Percentiles rank a stretch among this genome's conserved stretches.
These are phyloP conservation scores for Russula compacta DNA, from an alignment of 768 basidiomycete genomes.

Conservation along the genomic window DNA sequence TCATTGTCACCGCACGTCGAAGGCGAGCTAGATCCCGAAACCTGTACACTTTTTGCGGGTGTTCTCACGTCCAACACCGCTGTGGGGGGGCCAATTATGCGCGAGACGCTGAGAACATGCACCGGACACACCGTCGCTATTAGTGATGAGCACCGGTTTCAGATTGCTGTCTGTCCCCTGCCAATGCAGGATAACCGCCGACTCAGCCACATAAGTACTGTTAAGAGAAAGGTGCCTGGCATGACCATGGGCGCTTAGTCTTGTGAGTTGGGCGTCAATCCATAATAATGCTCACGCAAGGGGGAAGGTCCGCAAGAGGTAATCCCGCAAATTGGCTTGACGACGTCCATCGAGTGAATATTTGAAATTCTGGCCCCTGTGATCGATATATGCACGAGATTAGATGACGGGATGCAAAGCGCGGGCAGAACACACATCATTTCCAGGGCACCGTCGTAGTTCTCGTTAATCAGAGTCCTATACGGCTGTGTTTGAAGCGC, in stretches of 20 bases:
- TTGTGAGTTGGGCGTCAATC: neutral
- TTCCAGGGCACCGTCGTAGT: neutral
- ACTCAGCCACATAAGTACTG: neutral
- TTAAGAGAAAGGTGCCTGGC: neutral
- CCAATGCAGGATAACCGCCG: constrained; percentile 7
- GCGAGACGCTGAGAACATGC: neutral
- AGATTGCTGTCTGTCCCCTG: neutral
- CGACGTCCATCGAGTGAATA: neutral
- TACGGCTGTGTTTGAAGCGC: neutral
- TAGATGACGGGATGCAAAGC: neutral
- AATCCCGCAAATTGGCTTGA: neutral
- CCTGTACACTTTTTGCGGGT: neutral
- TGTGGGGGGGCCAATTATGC: neutral
- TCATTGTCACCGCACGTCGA: neutral
- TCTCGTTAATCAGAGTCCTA: neutral
- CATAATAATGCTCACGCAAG: neutral
- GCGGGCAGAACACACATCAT: neutral
- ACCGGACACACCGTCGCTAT: neutral
- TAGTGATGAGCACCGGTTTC: constrained; percentile 3
- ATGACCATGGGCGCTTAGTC: neutral
- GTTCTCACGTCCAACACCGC: neutral
- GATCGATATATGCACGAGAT: neutral
- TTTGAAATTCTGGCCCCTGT: neutral
- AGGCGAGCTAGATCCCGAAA: neutral
- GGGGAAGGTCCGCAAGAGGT: neutral